A percentile compares a stretch with the other conserved stretches of the same genome.
phyloP scores from a whole-genome alignment of 345 rosid species.

The Gossypium arboreum region DNA sequence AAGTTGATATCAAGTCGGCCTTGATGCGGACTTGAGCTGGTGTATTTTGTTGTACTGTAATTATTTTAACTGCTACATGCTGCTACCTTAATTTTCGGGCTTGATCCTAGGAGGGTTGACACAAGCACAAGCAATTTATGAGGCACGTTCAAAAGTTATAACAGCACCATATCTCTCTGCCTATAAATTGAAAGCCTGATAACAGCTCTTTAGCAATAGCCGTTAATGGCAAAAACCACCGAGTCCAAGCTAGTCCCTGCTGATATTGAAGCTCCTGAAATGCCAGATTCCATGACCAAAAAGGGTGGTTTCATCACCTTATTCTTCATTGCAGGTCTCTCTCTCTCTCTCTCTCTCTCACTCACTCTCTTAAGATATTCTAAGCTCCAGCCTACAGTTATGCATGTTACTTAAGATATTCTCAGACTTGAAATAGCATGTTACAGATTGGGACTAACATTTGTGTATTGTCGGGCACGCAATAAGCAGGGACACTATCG shows the following conservation, averaged over 20 bases:
- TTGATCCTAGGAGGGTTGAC: not conserved
- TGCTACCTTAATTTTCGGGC: not conserved
- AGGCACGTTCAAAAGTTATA: not conserved
- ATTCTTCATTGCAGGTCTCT: constrained; percentile 22
- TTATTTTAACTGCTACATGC: not conserved
- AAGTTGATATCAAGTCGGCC: too few species aligned
- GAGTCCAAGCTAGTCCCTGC: not conserved
- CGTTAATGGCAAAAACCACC: not conserved
- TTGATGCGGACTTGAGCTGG: too few species aligned
- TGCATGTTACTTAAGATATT: not conserved
- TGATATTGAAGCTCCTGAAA: not conserved
- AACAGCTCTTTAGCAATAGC: not conserved
- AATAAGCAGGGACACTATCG: constrained; percentile 9
- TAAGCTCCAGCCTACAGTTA: not conserved
- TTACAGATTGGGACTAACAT: not conserved
- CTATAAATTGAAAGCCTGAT: not conserved
- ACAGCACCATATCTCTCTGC: not conserved
- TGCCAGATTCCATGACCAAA: constrained; percentile 2
- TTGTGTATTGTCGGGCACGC: not conserved
- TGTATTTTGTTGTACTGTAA: too few species aligned
- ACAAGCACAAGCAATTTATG: not conserved
- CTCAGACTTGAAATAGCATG: not conserved
- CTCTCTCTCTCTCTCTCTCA: not conserved
- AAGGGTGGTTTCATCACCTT: constrained; percentile 24
- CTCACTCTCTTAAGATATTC: not conserved